Conservation (phyloP, 768 basidiomycete species). For the Tricholomella constricta region DNA sequence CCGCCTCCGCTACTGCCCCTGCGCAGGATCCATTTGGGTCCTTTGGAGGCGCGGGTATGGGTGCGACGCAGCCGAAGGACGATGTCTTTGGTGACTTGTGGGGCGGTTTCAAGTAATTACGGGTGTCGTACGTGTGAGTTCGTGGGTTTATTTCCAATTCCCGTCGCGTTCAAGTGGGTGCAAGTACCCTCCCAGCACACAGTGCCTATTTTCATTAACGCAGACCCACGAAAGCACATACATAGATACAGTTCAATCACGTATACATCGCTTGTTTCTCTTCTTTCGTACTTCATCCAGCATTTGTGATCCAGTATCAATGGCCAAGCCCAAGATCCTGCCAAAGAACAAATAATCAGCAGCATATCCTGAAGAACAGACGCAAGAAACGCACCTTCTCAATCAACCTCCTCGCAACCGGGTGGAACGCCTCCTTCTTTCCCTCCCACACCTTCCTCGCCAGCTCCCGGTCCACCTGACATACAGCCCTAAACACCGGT, state of each 20-base stretch:
- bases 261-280: too few species aligned
- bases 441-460: constrained; percentile 52
- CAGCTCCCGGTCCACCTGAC: constrained; percentile 51
- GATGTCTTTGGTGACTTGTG: constrained; percentile 84
- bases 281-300: not conserved
- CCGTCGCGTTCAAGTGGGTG: too few species aligned
- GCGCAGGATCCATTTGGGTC: constrained; percentile 37
- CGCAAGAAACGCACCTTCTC: constrained; percentile 55
- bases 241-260: too few species aligned
- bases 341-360: not conserved
- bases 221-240: too few species aligned
- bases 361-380: not conserved
- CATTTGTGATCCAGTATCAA: not conserved
- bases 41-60: constrained; percentile 12
- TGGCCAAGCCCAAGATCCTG: not conserved
- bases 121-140: not conserved
- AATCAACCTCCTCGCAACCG: constrained; percentile 73
- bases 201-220: too few species aligned
- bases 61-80: constrained; percentile 55
- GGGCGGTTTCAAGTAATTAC: constrained; percentile 74
- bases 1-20: constrained; percentile 22
- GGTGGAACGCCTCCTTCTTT: constrained; percentile 64
- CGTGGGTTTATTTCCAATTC: too few species aligned
- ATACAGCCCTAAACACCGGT: constrained; percentile 59
- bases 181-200: too few species aligned